Evolutionary conservation across 2,329 filamentous ascomycete genomes (phyloP).

Genomic region (Neopestalotiopsis sp.): DNA sequence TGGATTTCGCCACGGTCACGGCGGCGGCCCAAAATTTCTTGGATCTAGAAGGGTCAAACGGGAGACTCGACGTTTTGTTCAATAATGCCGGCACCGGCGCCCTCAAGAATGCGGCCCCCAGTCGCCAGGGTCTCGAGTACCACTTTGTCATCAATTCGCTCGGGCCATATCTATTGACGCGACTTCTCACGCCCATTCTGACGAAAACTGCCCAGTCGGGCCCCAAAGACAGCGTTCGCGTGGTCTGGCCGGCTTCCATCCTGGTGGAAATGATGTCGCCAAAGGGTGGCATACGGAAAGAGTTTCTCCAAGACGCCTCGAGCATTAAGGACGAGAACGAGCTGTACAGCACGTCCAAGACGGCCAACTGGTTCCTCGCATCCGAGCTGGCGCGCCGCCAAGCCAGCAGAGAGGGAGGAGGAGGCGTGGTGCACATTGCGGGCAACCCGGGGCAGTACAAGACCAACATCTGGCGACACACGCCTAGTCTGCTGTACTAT

Average conservation of each 20-base stretch:
- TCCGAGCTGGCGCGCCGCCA: slow-evolving; percentile 28
- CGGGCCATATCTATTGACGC: slow-evolving; percentile 24
- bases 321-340: slow-evolving; percentile 20
- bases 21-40: slow-evolving; percentile 22
- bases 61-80: slow-evolving; percentile 28
- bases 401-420: slow-evolving; percentile 6
- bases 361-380: slow-evolving; percentile 28
- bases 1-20: slow-evolving; percentile 26
- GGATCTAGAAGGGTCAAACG: slow-evolving; percentile 20
- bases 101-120: slow-evolving; percentile 22
- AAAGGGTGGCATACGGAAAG: slow-evolving; percentile 22
- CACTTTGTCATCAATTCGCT: slow-evolving; percentile 28
- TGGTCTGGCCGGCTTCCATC: slow-evolving; percentile 27
- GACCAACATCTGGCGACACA: slow-evolving; percentile 24
- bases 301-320: slow-evolving; percentile 21
- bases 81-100: slow-evolving; percentile 30
- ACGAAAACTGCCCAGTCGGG: slow-evolving; percentile 21
- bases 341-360: slow-evolving; percentile 27
- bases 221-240: slow-evolving; percentile 24
- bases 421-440: slow-evolving; percentile 21
- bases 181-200: slow-evolving; percentile 26
- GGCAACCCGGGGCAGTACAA: slow-evolving; percentile 26
- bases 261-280: slow-evolving; percentile 27
- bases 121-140: slow-evolving; percentile 27
- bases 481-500: not conserved